Evolutionary conservation across 176 grass and related monocot species (phyloP), one percentile per base, ranked within the genome.

Genomic region (Aegilops speltoides): DNA sequence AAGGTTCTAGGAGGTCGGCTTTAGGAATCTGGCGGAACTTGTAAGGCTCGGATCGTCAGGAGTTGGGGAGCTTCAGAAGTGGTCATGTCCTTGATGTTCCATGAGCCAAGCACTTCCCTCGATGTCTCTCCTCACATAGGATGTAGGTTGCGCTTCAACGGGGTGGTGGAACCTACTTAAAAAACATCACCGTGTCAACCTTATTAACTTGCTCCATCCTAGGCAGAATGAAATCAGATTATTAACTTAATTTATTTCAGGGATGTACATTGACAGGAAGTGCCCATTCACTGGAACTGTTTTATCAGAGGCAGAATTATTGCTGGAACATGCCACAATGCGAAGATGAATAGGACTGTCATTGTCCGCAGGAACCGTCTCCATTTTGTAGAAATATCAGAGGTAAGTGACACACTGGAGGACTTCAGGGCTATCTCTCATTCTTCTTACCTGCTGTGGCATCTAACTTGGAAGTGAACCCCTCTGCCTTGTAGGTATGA

Each of bases 361-460:
- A 87, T 89, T 0, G 87, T 89, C 26, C 68, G 87, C 43, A 89
- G 84, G 66, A 84, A 89, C 68, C 87, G 89, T 22, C 91, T 89
- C 28, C 91, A 89, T 48, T 92, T 89, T 37, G 91, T 92, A 29
- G 87, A 87, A 84, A 92, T 92, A 92, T 79, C 87, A 89, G 31
- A 89, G 87, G 91, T 73, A 77, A 86, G 68, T 76, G 24, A 66
- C 32, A 33, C 46, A 36, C 3, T 41, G 4, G 43, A 60, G 28
- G 8, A 15, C 40, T 24, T 69, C 76, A 20, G n/a, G 24, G 31
- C 64, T 68, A 33, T 68, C 26, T 13, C 57, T 89, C 32, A 43
- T 77, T 28, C 46, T 66, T 70, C 66, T 79, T 86, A 2, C 32
- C 15, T 71, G 14, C 7, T 8, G 26, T 83, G 7, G 4, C 22